Evolutionary conservation across 108 stramenopile species (phyloP).

Genomic region (Ochromonas danica): DNA sequence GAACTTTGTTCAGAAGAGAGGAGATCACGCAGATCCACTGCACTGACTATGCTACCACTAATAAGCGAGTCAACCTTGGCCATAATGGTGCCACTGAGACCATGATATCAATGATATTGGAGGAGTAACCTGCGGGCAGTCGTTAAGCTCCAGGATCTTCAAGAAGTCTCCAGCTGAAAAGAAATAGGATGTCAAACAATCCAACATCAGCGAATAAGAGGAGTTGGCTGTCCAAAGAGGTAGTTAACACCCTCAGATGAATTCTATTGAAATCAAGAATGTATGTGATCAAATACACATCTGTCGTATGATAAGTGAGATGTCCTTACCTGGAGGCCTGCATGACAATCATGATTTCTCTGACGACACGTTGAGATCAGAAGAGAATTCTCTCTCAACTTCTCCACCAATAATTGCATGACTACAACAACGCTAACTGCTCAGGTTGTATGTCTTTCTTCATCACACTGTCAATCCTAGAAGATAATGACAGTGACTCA

Average conservation of each 20-base stretch:
- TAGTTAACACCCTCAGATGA: neutral
- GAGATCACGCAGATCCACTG: neutral
- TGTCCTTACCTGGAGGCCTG: neutral
- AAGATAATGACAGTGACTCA: neutral
- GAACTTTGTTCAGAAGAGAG: neutral
- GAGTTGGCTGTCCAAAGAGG: neutral
- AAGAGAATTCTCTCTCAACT: no score
- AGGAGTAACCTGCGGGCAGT: neutral
- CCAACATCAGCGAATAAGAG: neutral
- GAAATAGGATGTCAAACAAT: neutral
- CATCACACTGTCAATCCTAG: neutral
- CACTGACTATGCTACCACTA: neutral
- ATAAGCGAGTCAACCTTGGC: neutral
- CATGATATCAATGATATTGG: neutral
- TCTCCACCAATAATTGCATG: neutral
- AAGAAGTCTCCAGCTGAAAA: neutral
- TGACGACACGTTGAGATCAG: neutral
- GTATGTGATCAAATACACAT: neutral
- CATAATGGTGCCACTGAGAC: neutral
- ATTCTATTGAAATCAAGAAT: neutral
- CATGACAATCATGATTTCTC: neutral
- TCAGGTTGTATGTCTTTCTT: slow-evolving; percentile 2
- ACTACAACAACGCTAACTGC: neutral
- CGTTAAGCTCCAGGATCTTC: neutral
- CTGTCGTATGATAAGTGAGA: neutral